Percentiles rank a stretch among this genome's conserved stretches.
phyloP scores from a whole-genome alignment of 2,329 filamentous ascomycete species.

The Pseudocercospora fuligena region DNA sequence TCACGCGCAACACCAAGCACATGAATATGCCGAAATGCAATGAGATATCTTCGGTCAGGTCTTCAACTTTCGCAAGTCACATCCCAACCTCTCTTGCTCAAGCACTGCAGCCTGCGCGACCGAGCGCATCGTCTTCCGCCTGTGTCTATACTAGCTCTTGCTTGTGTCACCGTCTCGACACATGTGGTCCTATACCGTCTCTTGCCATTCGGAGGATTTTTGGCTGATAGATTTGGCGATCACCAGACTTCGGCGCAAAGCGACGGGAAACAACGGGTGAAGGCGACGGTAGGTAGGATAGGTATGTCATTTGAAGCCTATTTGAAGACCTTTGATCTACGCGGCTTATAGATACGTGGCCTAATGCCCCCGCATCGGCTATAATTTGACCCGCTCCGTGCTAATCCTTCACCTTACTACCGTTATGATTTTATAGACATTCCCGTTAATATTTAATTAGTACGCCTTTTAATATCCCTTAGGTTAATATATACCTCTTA shows the following conservation, averaged over 20 bases:
- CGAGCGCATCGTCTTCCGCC: background rate
- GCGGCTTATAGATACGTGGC: too few species aligned
- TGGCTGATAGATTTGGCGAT: background rate
- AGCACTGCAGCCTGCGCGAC: background rate
- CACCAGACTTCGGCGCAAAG: slow-evolving; percentile 2
- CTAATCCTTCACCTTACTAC: too few species aligned
- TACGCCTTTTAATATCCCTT: too few species aligned
- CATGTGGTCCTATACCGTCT: background rate
- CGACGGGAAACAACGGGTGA: background rate
- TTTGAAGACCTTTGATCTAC: too few species aligned
- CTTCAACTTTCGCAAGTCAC: background rate
- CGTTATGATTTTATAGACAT: too few species aligned
- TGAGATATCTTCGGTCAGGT: background rate
- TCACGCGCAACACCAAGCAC: background rate
- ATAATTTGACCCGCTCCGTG: too few species aligned
- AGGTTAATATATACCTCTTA: too few species aligned
- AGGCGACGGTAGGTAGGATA: too few species aligned
- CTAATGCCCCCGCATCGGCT: too few species aligned
- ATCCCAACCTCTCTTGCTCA: background rate
- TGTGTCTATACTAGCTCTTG: background rate
- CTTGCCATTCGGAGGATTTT: background rate
- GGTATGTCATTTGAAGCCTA: too few species aligned
- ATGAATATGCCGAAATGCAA: background rate
- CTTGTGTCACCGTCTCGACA: background rate
- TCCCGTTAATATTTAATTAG: too few species aligned